Evolutionary conservation across 306 rosid species (phyloP).

Genomic region (Trifolium fragiferum): DNA sequence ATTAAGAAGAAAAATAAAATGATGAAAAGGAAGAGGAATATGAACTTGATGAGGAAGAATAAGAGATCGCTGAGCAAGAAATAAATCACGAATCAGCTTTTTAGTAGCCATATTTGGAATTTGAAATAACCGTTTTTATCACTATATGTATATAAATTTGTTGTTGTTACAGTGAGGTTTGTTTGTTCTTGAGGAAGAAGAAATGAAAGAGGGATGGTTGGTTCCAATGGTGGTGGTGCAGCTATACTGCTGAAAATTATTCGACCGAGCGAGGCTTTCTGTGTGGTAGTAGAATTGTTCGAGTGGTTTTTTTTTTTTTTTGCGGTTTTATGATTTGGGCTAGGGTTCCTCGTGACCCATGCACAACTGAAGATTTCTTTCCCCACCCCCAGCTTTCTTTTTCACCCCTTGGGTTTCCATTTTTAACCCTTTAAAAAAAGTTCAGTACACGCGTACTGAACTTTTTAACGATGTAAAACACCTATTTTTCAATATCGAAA

Average conservation of each 20-base stretch:
- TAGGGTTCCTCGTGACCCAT: background rate
- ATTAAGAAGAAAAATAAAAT: background rate
- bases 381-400: too few species aligned
- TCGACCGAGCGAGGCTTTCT: background rate
- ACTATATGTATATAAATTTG: background rate
- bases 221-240: background rate
- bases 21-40: background rate
- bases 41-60: constrained; percentile 61
- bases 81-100: constrained; percentile 79
- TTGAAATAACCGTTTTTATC: background rate
- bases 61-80: constrained; percentile 55
- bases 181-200: constrained; percentile 3
- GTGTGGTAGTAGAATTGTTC: background rate
- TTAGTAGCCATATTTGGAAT: constrained; percentile 56
- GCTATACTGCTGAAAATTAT: constrained; percentile 9
- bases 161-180: background rate
- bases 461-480: too few species aligned
- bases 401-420: too few species aligned
- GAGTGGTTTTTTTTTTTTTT: background rate
- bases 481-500: too few species aligned
- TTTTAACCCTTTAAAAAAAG: too few species aligned
- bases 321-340: background rate
- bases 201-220: background rate
- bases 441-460: too few species aligned
- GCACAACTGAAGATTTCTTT: too few species aligned